Percentiles rank a stretch among this genome's conserved stretches.
Conservation (phyloP, 2,329 filamentous ascomycete genomes). For the Sporothrix schenckii region DNA sequence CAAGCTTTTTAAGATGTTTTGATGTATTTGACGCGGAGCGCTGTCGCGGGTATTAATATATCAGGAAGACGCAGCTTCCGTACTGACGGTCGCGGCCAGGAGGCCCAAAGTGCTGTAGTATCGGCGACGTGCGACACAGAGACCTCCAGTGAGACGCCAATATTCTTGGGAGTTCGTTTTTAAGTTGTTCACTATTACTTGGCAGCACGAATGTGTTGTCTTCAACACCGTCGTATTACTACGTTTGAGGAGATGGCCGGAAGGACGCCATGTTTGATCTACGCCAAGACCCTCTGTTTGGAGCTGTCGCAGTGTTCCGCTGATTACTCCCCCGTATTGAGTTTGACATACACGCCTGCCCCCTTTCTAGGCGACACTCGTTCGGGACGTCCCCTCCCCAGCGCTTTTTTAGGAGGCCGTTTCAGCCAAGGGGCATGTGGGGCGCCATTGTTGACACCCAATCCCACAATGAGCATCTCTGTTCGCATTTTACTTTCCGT, state of each 20-base stretch:
- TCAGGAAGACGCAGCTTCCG: background rate
- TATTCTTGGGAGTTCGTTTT: constrained; percentile 1
- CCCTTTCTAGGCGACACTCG: background rate
- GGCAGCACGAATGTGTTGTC: too few species aligned
- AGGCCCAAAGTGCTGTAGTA: background rate
- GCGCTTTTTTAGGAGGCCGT: constrained; percentile 2
- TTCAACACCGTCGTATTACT: background rate
- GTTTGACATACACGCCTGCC: too few species aligned
- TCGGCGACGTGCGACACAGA: background rate
- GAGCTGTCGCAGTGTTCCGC: constrained; percentile 6
- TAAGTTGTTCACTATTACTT: too few species aligned
- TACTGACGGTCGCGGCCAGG: background rate
- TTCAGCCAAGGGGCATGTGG: constrained; percentile 13
- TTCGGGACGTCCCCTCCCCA: background rate
- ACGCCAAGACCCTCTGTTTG: constrained; percentile 27
- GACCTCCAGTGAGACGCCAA: constrained; percentile 13
- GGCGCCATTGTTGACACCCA: background rate
- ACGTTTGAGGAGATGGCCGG: background rate
- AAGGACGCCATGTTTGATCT: constrained; percentile 26
- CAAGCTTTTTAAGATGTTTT: constrained; percentile 9
- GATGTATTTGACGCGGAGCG: background rate
- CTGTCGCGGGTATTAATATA: constrained; percentile 10
- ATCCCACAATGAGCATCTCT: background rate
- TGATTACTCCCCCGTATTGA: background rate
- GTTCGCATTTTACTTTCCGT: background rate